Conservation (phyloP, 202 grass and related monocot genomes). For the Musa balbisiana region DNA sequence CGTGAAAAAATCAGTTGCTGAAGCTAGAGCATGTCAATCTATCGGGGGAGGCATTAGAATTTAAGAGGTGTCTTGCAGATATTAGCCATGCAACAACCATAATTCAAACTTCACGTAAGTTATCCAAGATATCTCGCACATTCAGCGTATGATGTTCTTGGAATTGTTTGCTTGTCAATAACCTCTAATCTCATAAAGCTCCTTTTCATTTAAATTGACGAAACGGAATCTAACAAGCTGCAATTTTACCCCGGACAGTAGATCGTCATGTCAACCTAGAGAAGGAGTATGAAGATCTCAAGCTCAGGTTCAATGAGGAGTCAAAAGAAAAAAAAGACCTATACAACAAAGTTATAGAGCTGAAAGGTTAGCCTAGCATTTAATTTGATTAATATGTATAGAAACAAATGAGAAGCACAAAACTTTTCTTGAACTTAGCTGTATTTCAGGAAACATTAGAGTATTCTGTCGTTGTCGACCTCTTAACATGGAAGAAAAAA, state of each 20-base stretch:
- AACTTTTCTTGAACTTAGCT: conserved; percentile 5
- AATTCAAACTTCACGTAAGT: conserved; percentile 41
- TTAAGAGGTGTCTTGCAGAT: conserved; percentile 44
- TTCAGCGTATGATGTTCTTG: background rate
- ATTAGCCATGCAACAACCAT: conserved; percentile 37
- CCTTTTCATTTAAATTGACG: background rate
- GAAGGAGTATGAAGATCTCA: conserved; percentile 56
- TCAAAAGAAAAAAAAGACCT: conserved; percentile 71
- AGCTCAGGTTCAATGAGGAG: conserved; percentile 57
- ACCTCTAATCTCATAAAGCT: background rate
- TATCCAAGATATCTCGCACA: background rate
- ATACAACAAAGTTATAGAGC: conserved; percentile 74
- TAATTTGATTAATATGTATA: background rate
- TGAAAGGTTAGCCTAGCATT: conserved; percentile 48
- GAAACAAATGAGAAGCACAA: background rate
- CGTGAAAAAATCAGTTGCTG: conserved; percentile 40
- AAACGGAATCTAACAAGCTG: background rate
- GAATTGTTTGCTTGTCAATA: background rate
- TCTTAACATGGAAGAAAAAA: conserved; percentile 69
- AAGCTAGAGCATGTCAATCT: conserved; percentile 56
- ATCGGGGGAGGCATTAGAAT: conserved; percentile 44
- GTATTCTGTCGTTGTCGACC: conserved; percentile 89
- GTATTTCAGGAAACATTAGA: conserved; percentile 69
- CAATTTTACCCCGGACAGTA: conserved; percentile 34
- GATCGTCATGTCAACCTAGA: conserved; percentile 46